Evolutionary conservation across 2,329 filamentous ascomycete genomes (phyloP), one percentile per base, ranked within the genome.

Genomic region (Fusarium falciforme): DNA sequence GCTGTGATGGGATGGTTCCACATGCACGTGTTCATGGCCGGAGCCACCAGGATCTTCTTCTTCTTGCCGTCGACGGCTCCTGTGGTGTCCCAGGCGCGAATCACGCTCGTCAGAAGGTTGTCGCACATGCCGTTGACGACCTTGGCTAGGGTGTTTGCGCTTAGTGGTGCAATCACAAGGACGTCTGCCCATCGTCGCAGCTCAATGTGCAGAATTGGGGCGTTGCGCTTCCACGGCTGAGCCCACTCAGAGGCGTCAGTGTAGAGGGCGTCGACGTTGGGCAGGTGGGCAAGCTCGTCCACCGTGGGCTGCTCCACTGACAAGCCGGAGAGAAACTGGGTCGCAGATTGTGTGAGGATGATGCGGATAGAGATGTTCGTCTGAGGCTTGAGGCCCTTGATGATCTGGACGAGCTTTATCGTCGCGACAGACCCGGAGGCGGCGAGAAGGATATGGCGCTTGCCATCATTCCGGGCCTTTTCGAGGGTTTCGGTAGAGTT

Each of bases 11-110:
- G 95, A 80, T 98, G 94, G 64, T 87, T 86, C 93, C 93, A 97
- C 95, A 98, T 98, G 5, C 92, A 91, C 27, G 91, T 94, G 81
- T 98, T 98, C 94, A 98, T 97, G 33, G 93, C 91, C 2, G 92
- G 92, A 3, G 93, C 93, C 0, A 96, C 93, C 2, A 96, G 78
- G 38, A 97, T 94, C 72, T 87, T 89, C 81, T 92, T 92, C 81
- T 87, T 90, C 61, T 79, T 82, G 7, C 80, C 82, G 69, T 93
- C 91, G 8, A 92, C 84, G 17, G 86, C 80, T 0, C 91, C 90
- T n/a, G 87, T 87, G 0, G 91, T 92, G 82, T 98, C 96, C 96
- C 96, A 99, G 0, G 96, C 96, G 22, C 96, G 87, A 40, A 96
- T 88, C 0, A 96, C 92, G 57, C 85, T 87, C 16, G 91, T 92